Evolutionary conservation across 805 yeast genomes (phyloP), one percentile per base, ranked within the genome.

Genomic region (Priceomyces haplophilus): DNA sequence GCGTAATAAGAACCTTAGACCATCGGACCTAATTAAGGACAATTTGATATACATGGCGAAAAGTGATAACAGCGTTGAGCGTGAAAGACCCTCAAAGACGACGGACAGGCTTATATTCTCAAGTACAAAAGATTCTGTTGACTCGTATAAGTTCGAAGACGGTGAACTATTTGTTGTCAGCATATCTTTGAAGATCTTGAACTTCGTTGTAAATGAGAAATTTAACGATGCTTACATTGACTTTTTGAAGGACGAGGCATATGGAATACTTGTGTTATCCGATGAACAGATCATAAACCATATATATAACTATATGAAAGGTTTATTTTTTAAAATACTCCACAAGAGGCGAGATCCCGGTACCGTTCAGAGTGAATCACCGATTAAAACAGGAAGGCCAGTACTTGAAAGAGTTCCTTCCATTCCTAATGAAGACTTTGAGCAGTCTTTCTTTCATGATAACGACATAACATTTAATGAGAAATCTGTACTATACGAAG

Each of bases 141-240:
- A 36, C 25, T 37, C 40, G 6, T 41, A 36, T 38, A 35, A 34
- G 18, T 11, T 45, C 13, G 23, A 24, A 11, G 18, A 50, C 3
- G 52, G 57, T 41, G 72, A 68, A 41, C 50, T 63, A 4, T 69
- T 68, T 45, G 59, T 69, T 12, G 69, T 67, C 7, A 61, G 53
- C 21, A 46, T 65, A 12, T 46, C 44, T 8, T 50, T 69, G 38
- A 46, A 48, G 27, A 39, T 64, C 10, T 46, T 58, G 20, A 50
- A 54, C 16, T 57, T 66, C 31, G 32, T 49, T 1, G 46, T 63
- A 2, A 47, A 53, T 29, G 42, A 50, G 5, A 44, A 55, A n/a
- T 36, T 43, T 8, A 25, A 40, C 24, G 46, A 52, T 13, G 38
- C 61, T 1, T 18, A 38, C 7, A 45, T 67, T 0, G 54, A 49